Conservation (phyloP, 331 rosid species). For the Dryas integrifolia region DNA sequence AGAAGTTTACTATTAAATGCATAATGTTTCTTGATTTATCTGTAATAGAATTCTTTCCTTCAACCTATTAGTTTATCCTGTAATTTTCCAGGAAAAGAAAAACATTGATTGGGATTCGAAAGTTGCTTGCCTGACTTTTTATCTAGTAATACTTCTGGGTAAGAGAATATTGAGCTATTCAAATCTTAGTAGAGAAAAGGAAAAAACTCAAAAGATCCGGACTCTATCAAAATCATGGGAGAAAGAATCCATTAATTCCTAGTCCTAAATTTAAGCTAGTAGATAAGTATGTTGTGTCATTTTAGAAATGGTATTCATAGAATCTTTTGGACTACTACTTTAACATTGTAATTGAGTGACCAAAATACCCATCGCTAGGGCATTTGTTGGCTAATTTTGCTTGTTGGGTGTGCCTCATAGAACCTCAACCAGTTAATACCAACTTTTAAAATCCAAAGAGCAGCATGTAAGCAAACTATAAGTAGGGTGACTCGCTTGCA, state of each 20-base stretch:
- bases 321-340: not conserved
- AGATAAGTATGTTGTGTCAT: not conserved
- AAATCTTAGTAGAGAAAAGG: not conserved
- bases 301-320: not conserved
- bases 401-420: not conserved
- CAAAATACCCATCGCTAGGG: not conserved
- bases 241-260: not conserved
- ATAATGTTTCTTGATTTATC: not conserved
- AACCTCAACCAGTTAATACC: not conserved
- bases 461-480: not conserved
- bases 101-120: too few relatives aligned
- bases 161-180: not conserved
- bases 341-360: not conserved
- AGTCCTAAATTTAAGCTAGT: not conserved
- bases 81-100: too few relatives aligned
- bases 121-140: not conserved
- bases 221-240: not conserved
- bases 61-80: too few relatives aligned
- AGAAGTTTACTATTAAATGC: not conserved
- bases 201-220: not conserved
- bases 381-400: not conserved
- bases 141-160: not conserved
- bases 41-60: not conserved
- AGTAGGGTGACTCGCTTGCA: not conserved
- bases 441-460: not conserved